These are phyloP conservation scores for Scleroderma bovista DNA, from an alignment of 768 basidiomycete genomes.

Conservation along the genomic window DNA sequence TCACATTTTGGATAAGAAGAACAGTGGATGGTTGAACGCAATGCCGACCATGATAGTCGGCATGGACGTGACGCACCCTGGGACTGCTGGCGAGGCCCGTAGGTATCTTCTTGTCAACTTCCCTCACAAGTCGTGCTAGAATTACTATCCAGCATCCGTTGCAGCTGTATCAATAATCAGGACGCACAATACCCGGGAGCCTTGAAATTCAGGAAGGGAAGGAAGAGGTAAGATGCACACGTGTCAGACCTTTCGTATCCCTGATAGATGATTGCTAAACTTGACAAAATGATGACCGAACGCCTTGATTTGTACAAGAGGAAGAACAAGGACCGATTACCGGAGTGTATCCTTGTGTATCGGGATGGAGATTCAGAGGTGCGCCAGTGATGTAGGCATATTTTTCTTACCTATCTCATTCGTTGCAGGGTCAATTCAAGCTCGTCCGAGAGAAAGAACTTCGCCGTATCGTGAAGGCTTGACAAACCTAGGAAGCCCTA, in stretches of 20 bases:
- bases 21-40: constrained; percentile 31
- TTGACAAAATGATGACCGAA: constrained; percentile 39
- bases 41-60: constrained; percentile 44
- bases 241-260: background rate
- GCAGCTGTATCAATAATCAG: constrained; percentile 39
- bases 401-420: background rate
- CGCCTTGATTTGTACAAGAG: constrained; percentile 31
- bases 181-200: constrained; percentile 42
- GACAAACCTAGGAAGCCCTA: constrained; percentile 27
- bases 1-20: constrained; percentile 32
- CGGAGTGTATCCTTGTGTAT: constrained; percentile 40
- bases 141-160: constrained; percentile 31
- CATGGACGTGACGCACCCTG: constrained; percentile 66
- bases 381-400: constrained; percentile 1
- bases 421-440: constrained; percentile 34
- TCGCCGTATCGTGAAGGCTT: constrained; percentile 34
- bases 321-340: constrained; percentile 29
- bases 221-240: constrained; percentile 50
- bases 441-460: constrained; percentile 38
- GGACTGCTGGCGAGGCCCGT: constrained; percentile 44
- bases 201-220: constrained; percentile 41
- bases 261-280: constrained; percentile 36
- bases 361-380: constrained; percentile 74
- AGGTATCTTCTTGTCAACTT: background rate
- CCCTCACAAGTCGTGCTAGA: background rate